phyloP scores from a whole-genome alignment of 2,329 filamentous ascomycete genomes.

The Phoma sp. region DNA sequence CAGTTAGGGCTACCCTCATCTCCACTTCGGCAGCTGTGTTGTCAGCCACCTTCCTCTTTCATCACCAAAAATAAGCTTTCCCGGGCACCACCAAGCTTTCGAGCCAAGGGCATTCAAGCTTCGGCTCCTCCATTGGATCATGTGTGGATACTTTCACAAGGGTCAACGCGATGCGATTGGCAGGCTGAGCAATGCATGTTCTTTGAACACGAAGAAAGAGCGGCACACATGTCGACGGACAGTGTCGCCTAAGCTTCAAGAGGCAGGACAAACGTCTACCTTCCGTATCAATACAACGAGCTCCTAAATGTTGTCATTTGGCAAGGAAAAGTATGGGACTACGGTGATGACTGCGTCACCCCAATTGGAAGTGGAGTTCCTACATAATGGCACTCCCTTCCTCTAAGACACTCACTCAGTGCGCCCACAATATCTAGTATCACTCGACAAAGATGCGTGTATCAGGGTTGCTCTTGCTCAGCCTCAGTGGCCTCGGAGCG shows the following conservation, averaged over 20 bases:
- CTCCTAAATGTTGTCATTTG: not conserved
- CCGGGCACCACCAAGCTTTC: conserved; percentile 1
- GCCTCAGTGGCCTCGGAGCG: conserved; percentile 7
- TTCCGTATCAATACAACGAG: not conserved
- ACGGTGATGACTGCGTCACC: not conserved
- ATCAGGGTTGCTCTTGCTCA: conserved; percentile 12
- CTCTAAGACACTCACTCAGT: not conserved
- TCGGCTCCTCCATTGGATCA: not conserved
- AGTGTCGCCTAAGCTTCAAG: conserved; percentile 1
- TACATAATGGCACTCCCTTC: conserved; percentile 1
- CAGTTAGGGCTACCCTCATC: not conserved
- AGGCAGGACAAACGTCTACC: conserved; percentile 8
- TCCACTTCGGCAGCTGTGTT: conserved; percentile 3
- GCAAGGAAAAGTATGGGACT: not conserved
- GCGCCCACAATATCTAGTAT: not conserved
- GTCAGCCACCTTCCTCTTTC: conserved; percentile 10
- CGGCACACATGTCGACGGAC: not conserved
- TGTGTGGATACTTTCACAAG: not conserved
- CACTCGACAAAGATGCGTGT: conserved; percentile 16
- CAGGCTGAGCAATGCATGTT: not conserved
- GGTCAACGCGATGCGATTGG: conserved; percentile 1
- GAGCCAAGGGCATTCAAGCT: conserved; percentile 13
- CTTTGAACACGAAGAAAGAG: not conserved
- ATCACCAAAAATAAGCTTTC: conserved; percentile 9
- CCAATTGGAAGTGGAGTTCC: not conserved